Percentiles rank a stretch among this genome's conserved stretches.
Conservation (phyloP, 371 early-diverging fungal genomes). For the Mortierella sp. region DNA sequence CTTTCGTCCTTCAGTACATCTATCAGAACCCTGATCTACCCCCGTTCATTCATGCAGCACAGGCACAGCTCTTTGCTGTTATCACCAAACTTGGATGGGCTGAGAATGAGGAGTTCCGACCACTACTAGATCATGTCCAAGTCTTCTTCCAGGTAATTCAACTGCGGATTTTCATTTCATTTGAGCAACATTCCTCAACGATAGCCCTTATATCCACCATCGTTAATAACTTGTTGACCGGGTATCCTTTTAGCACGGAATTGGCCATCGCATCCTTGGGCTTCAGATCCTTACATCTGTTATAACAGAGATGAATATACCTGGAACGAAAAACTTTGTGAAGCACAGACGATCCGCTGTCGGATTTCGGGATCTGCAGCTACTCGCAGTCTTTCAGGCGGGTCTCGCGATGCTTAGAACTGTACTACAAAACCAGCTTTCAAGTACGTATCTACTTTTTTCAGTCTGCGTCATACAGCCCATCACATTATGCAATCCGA, state of each 20-base stretch:
- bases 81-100: conserved; percentile 88
- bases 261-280: conserved; percentile 73
- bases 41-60: conserved; percentile 74
- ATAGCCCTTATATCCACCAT: background rate
- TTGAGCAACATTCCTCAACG: background rate
- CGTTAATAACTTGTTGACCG: background rate
- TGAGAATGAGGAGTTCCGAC: conserved; percentile 76
- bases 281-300: conserved; percentile 66
- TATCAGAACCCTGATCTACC: conserved; percentile 72
- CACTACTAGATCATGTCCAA: conserved; percentile 69
- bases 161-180: no score
- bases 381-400: conserved; percentile 77
- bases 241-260: conserved; percentile 59
- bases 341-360: conserved; percentile 73
- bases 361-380: conserved; percentile 83
- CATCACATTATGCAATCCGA: background rate
- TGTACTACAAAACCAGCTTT: conserved; percentile 26
- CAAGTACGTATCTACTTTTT: conserved; percentile 7
- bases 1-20: conserved; percentile 74
- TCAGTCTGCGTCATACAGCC: background rate
- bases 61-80: conserved; percentile 78
- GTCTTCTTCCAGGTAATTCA: conserved; percentile 72
- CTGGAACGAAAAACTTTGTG: conserved; percentile 57
- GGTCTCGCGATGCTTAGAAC: conserved; percentile 66
- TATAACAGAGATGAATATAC: conserved; percentile 71